Base-by-base conservation (phyloP, 768 basidiomycete species). In the Saitozyma sp. region DNA sequence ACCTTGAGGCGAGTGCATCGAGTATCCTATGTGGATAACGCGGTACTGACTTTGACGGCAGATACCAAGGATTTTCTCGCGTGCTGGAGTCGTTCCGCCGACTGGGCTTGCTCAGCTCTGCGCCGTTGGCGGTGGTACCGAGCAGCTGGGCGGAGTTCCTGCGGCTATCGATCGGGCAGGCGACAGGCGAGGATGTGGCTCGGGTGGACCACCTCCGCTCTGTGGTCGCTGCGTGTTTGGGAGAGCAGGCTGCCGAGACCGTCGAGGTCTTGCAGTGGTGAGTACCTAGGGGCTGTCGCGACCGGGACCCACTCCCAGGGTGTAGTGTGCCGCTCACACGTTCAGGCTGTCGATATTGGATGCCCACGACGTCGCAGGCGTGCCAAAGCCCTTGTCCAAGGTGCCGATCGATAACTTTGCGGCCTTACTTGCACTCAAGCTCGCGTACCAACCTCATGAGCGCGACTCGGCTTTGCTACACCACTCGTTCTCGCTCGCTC, bases 391-490 rank as follows among this genome's bases (percentile, higher is more conserved):
- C 29, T 29, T 29, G 29, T 29, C 29, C 29, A 29, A 29, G 29
- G 29, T 29, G 29, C 67, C 70, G 19, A 82, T 93, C 65, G 90
- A 93, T 71, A 80, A 89, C 16, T 86, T 96, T 70, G 86, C 92
- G 1, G 77, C 81, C 43, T 82, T 92, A 8, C 84, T 96, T 14
- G 83, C 88, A 0, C 83, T 87, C 69, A 87, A 86, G 63, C 84
- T 94, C 41, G 82, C 82, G 10, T 96, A 95, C 75, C 74, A 63
- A 0, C 84, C 85, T 0, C 80, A 82, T 45, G 94, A 97, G 77
- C 85, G 87, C 16, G 94, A 97, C 76, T 86, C 92, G 80, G 92
- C 93, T 64, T 84, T 95, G 38, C 85, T 96, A 14, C 83, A 87
- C 56, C 93, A 97, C 79, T 88, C 93, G 77, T 83, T 96, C 67